A percentile compares a stretch with the other conserved stretches of the same genome.
phyloP scores from a whole-genome alignment of 2,329 filamentous ascomycete species.

The Epicoccum nigrum region DNA sequence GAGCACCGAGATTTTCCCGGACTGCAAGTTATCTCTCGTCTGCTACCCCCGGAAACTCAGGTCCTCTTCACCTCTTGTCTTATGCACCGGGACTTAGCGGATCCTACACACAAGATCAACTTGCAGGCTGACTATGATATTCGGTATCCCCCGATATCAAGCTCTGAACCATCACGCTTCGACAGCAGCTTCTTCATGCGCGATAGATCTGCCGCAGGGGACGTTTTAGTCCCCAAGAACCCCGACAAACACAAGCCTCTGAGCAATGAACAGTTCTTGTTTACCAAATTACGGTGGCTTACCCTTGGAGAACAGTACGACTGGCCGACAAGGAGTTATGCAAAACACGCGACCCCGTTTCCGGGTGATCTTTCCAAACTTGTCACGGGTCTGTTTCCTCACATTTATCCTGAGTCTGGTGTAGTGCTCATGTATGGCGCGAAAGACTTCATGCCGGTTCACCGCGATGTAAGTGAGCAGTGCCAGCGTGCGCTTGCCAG shows the following conservation, averaged over 20 bases:
- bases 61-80: conserved; percentile 72
- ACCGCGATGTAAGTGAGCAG: conserved; percentile 91
- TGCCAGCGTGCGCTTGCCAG: conserved; percentile 82
- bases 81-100: conserved; percentile 77
- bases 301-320: conserved; percentile 96
- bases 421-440: conserved; percentile 94
- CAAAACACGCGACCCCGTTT: conserved; percentile 71
- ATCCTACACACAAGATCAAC: conserved; percentile 81
- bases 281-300: conserved; percentile 87
- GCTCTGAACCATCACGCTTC: conserved; percentile 42
- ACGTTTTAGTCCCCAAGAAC: conserved; percentile 65
- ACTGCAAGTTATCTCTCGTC: conserved; percentile 74
- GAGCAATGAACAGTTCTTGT: conserved; percentile 72
- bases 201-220: conserved; percentile 32
- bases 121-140: conserved; percentile 80
- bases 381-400: conserved; percentile 75
- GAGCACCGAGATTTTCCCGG: conserved; percentile 54
- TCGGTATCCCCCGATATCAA: conserved; percentile 58
- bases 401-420: conserved; percentile 82
- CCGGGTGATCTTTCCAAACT: conserved; percentile 74
- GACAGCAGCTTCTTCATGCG: conserved; percentile 43
- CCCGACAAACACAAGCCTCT: conserved; percentile 74
- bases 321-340: conserved; percentile 89
- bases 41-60: conserved; percentile 77
- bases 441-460: conserved; percentile 89